Evolutionary conservation across 306 rosid species (phyloP), one percentile per base, ranked within the genome.

Genomic region (Glycine latifolia): DNA sequence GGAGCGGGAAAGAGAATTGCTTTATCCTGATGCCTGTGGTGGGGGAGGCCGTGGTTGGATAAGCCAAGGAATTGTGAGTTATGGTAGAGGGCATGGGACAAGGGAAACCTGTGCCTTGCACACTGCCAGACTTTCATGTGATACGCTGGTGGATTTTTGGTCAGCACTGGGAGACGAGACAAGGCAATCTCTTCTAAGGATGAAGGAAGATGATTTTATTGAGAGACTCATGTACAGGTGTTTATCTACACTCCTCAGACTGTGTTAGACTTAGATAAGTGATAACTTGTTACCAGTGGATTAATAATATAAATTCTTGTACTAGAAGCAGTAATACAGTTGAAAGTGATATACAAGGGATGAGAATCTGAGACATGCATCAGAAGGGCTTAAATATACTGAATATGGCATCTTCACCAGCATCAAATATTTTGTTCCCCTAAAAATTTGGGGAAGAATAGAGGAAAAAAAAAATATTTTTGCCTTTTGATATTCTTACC

Each of bases 21-120:
- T 96, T 63, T 96, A 96, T 89, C 99, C 99, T 3, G 99, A 96
- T 91, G 99, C 99, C 7, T 96, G 99, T 76, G 99, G 99, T 70
- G 99, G 97, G 56, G 97, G 94, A 84, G 97, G 98, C 79, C 97
- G 99, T 75, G 99, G 99, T 65, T 96, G 99, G 99, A 96, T 96
- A 73, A 96, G 97, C 89, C 99, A 93, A 92, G 98, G 99, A 82
- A 82, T 92, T 67, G 91, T 82, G 14, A 85, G 91, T 75, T 92
- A 89, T 79, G 98, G 98, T 35, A 96, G 98, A 87, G 99, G 98
- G 56, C 99, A 93, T 62, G 99, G 98, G 70, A 91, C 91, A 62
- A 90, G 99, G 87, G 99, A 96, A 88, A 91, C 98, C 47, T 96
- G 99, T 76, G 99, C 99, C 43, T 78, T 96, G 86, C 99, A 96